Evolutionary conservation across 805 yeast species (phyloP).

Genomic region (Kockiozyma suomiensis): DNA sequence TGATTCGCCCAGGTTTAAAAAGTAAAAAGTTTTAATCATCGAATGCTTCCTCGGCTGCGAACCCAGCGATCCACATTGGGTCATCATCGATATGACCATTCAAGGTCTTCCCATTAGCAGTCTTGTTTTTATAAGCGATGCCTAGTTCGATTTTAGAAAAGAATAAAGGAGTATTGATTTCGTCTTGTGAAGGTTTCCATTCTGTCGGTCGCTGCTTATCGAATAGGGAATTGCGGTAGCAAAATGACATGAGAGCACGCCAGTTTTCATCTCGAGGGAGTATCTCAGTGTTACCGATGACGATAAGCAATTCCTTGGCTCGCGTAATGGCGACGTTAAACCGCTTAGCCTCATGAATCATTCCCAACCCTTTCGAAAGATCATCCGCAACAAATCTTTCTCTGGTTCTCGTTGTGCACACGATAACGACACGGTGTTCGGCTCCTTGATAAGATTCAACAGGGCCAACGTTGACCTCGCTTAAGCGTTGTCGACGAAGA

Average conservation of each 20-base stretch:
- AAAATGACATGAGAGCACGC: slow-evolving; percentile 26
- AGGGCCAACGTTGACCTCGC: slow-evolving; percentile 33
- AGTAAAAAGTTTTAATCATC: slow-evolving; percentile 2
- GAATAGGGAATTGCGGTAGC: slow-evolving; percentile 25
- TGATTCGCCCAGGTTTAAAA: neutral
- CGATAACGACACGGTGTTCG: slow-evolving; percentile 29
- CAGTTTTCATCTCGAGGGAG: slow-evolving; percentile 30
- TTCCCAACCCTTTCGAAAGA: slow-evolving; percentile 24
- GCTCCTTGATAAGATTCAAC: slow-evolving; percentile 33
- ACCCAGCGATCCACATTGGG: slow-evolving; percentile 33
- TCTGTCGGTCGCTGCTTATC: neutral
- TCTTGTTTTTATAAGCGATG: slow-evolving; percentile 1
- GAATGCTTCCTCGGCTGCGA: slow-evolving; percentile 23
- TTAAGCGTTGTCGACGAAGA: slow-evolving; percentile 14
- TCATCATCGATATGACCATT: slow-evolving; percentile 17
- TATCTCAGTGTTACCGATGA: slow-evolving; percentile 49
- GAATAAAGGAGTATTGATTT: slow-evolving; percentile 22
- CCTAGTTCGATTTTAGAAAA: slow-evolving; percentile 24
- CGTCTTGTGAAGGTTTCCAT: slow-evolving; percentile 28
- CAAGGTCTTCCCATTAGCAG: neutral
- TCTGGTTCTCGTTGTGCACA: slow-evolving; percentile 30
- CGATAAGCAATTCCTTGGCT: slow-evolving; percentile 48
- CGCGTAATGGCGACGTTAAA: slow-evolving; percentile 53
- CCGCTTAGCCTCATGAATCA: slow-evolving; percentile 37
- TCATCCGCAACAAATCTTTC: slow-evolving; percentile 24